Conservation (phyloP, 768 basidiomycete genomes). For the Crucibulum laeve region DNA sequence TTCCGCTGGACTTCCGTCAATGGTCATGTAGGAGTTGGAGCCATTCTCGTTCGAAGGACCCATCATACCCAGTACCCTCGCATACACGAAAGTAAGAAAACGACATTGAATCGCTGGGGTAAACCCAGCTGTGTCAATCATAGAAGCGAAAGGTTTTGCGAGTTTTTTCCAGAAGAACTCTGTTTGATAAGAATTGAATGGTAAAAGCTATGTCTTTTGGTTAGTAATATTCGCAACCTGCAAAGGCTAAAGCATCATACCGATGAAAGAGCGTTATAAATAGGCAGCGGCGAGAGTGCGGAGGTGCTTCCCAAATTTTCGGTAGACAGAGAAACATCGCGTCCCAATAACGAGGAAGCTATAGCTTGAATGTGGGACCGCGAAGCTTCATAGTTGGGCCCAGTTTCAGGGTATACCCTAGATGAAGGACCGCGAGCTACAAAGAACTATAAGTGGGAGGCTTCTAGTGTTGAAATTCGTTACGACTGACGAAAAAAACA, state of each 20-base stretch:
- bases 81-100: constrained; percentile 25
- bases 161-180: constrained; percentile 23
- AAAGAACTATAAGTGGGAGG: too few relatives aligned
- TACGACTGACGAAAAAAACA: too few relatives aligned
- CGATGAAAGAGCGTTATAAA: not conserved
- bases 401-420: too few relatives aligned
- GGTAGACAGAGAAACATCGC: too few relatives aligned
- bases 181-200: not conserved
- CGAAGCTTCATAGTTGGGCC: too few relatives aligned
- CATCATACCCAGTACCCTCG: constrained; percentile 24
- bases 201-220: not conserved
- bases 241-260: not conserved
- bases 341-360: not conserved
- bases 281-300: not conserved
- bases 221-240: not conserved
- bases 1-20: constrained; percentile 27
- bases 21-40: constrained; percentile 23
- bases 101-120: constrained; percentile 16
- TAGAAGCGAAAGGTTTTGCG: constrained; percentile 21
- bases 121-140: constrained; percentile 22
- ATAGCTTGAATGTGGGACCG: too few relatives aligned
- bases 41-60: constrained; percentile 17
- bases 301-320: not conserved
- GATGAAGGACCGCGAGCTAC: too few relatives aligned
- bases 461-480: too few relatives aligned